Conservation (phyloP, 1,284 basidiomycete species). For the Leccinum pachyderme region DNA sequence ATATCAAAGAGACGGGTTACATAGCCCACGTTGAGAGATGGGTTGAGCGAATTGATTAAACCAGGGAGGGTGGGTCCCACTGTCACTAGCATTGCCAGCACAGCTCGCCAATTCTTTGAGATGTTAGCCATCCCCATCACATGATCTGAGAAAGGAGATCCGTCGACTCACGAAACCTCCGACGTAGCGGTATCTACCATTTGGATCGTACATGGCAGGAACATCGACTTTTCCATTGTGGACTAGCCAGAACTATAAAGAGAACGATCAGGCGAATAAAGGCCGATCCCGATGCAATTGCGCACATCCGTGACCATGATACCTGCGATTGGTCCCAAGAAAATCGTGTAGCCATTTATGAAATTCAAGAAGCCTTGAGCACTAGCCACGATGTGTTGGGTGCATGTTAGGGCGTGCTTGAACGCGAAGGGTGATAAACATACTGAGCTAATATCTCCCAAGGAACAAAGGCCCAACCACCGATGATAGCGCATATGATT, state of each 20-base stretch:
- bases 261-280: slow-evolving; percentile 3
- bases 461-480: slow-evolving; percentile 53
- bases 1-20: slow-evolving; percentile 58
- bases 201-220: slow-evolving; percentile 67
- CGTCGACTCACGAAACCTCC: slow-evolving; percentile 53
- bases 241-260: slow-evolving; percentile 60
- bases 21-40: slow-evolving; percentile 52
- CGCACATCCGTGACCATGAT: slow-evolving; percentile 71
- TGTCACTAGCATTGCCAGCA: slow-evolving; percentile 58
- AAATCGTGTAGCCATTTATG: slow-evolving; percentile 70
- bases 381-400: slow-evolving; percentile 17
- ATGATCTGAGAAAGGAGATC: slow-evolving; percentile 9
- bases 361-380: slow-evolving; percentile 49
- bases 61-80: slow-evolving; percentile 68
- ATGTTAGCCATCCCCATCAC: background rate
- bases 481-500: slow-evolving; percentile 58
- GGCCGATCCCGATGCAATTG: slow-evolving; percentile 8
- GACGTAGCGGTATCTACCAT: slow-evolving; percentile 62
- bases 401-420: background rate
- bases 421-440: background rate
- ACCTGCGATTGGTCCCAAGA: slow-evolving; percentile 69
- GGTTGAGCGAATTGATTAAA: slow-evolving; percentile 63
- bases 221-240: slow-evolving; percentile 65
- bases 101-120: slow-evolving; percentile 69
- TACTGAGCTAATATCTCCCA: slow-evolving; percentile 53